phyloP scores from a whole-genome alignment of 345 rosid genomes.

The Ceriops tagal region DNA sequence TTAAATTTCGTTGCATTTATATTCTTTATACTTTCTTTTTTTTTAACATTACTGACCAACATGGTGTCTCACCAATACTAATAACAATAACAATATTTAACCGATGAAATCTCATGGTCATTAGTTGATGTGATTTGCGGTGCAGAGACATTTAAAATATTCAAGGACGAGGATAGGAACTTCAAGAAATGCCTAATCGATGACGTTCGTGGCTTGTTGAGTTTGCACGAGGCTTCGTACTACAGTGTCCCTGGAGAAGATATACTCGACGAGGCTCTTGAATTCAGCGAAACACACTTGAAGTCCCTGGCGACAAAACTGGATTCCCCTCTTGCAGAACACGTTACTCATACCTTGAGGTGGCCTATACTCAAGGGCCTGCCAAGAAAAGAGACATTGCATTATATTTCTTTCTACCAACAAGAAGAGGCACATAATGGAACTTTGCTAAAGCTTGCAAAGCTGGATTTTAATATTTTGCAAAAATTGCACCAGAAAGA shows the following conservation, averaged over 20 bases:
- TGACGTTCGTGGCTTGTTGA: conserved; percentile 14
- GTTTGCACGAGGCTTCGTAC: conserved; percentile 24
- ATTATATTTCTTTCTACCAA: conserved; percentile 19
- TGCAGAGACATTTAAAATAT: background rate
- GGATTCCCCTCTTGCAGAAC: background rate
- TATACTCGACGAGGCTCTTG: conserved; percentile 10
- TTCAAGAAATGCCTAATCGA: background rate
- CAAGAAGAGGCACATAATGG: conserved; percentile 4
- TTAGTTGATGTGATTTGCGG: no score
- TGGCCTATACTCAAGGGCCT: conserved; percentile 12
- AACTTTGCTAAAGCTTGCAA: conserved; percentile 18
- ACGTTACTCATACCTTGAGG: background rate
- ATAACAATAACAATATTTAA: no score
- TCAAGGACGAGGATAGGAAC: conserved; percentile 7
- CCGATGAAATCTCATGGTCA: no score
- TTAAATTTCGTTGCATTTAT: no score
- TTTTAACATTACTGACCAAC: background rate
- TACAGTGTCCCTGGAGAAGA: conserved; percentile 11
- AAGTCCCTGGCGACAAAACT: background rate
- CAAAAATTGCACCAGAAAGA: conserved; percentile 20
- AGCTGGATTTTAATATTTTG: conserved; percentile 22
- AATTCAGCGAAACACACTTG: background rate
- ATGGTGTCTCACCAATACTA: no score
- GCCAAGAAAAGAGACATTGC: conserved; percentile 16
- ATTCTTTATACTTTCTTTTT: no score